A percentile compares a stretch with the other conserved stretches of the same genome.
phyloP scores from a whole-genome alignment of 78 protist genomes.

The Polysphondylium violaceum region DNA sequence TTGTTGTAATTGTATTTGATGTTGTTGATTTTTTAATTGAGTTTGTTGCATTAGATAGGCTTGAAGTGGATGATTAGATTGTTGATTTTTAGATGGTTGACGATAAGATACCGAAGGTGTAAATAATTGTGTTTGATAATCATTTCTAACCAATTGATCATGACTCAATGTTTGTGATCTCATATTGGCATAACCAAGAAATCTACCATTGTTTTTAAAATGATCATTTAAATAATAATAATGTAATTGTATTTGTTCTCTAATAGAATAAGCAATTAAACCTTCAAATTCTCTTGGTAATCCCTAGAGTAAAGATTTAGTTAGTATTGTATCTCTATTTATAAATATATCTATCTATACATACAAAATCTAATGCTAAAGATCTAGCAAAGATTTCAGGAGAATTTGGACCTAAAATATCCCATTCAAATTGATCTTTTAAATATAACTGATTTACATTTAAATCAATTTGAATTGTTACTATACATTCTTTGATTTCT shows the following conservation, averaged over 20 bases:
- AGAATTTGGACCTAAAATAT: constrained; percentile 44
- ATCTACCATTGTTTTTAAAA: background rate
- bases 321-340: background rate
- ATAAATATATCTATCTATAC: background rate
- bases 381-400: constrained; percentile 64
- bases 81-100: constrained; percentile 23
- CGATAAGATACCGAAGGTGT: constrained; percentile 13
- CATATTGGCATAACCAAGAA: background rate
- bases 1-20: constrained; percentile 1
- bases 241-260: constrained; percentile 65
- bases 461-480: constrained; percentile 38
- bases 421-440: constrained; percentile 71
- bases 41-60: background rate
- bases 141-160: constrained; percentile 15
- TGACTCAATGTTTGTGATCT: background rate
- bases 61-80: background rate
- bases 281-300: constrained; percentile 73
- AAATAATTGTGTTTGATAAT: background rate
- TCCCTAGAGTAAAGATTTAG: constrained; percentile 9
- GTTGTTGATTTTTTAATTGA: constrained; percentile 12
- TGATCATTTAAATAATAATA: constrained; percentile 23
- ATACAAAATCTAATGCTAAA: constrained; percentile 36
- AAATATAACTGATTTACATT: constrained; percentile 47
- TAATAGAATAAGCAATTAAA: constrained; percentile 40
- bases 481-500: background rate